Base-by-base conservation (phyloP, 768 basidiomycete genomes). In the Phlebiopsis gigantea region DNA sequence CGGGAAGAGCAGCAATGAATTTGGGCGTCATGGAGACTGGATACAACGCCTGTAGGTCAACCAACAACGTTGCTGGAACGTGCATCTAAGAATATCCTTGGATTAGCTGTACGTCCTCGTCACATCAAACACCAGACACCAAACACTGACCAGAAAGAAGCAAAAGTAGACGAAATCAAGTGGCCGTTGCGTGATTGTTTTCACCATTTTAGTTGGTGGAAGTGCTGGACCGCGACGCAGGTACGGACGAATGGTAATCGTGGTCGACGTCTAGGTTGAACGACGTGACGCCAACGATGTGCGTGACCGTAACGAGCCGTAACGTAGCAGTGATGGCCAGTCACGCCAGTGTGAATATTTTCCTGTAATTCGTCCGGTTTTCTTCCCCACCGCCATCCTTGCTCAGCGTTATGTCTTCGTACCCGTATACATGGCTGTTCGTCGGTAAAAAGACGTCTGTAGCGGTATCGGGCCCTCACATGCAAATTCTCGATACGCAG, bases 31-130 rank as follows among this genome's bases (percentile, higher is more conserved):
- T 61, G 17, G 69, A 62, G 2, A 75, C 56, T 5, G 86, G 84
- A 61, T 83, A 85, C 34, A 93, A 56, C 7, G 80, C 71, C 69
- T 93, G 90, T 12, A 85, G 68, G 69, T 93, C 92, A 44, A 93
- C 69, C 25, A 85, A 64, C 7, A 93, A 63, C 4, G 90, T 83
- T 3, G 85, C 81, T 0, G 84, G 79, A 30, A 91, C 72, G 64
- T 93, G 90, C 1, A 84, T 72, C 82, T 83, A 31, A 15, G 31
- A n/a, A n/a, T n/a, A n/a, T n/a, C n/a, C n/a, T n/a, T n/a, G n/a
- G n/a, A n/a, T n/a, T n/a, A n/a, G n/a, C n/a, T 21, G 45, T 21
- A 10, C 9, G 45, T 46, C 22, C 34, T 8, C 8, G 34, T 39
- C 34, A 39, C 17, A 6, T 22, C 29, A 8, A 39, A 10, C 25